Conservation (phyloP, 2,329 filamentous ascomycete species). For the Neofusicoccum umdonicola region DNA sequence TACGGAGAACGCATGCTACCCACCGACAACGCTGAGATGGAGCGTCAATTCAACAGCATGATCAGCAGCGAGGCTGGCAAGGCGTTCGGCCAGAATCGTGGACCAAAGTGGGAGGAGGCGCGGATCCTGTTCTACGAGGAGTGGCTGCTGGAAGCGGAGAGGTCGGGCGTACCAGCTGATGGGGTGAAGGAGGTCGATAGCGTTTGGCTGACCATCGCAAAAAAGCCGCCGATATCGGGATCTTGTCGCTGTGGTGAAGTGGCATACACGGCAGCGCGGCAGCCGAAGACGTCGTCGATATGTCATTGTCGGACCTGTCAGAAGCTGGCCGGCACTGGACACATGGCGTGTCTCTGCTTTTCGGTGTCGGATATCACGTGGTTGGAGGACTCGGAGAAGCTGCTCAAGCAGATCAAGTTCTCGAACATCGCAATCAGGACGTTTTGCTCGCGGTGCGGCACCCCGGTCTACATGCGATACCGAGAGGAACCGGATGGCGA, state of each 20-base stretch:
- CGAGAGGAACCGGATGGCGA: neutral
- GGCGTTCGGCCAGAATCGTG: neutral
- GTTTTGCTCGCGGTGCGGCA: conserved; percentile 3
- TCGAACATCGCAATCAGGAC: neutral
- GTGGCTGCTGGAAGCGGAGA: neutral
- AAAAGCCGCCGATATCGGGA: conserved; percentile 1
- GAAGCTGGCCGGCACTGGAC: neutral
- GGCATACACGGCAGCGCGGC: neutral
- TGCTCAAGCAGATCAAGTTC: neutral
- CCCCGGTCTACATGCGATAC: neutral
- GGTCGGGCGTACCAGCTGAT: neutral
- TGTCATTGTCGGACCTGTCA: conserved; percentile 12
- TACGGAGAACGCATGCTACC: neutral
- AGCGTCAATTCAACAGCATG: neutral
- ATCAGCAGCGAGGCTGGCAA: neutral
- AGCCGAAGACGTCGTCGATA: neutral
- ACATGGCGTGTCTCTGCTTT: neutral
- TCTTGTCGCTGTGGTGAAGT: conserved; percentile 10
- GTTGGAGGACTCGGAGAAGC: neutral
- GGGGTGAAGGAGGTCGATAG: conserved; percentile 4
- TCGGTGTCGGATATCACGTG: neutral
- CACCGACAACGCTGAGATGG: neutral
- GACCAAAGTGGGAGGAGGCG: conserved; percentile 7
- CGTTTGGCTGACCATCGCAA: neutral
- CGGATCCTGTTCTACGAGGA: conserved; percentile 2